A percentile compares a stretch with the other conserved stretches of the same genome.
Evolutionary conservation across 1,284 basidiomycete genomes (phyloP).

Genomic region (Sporisorium exsertum): DNA sequence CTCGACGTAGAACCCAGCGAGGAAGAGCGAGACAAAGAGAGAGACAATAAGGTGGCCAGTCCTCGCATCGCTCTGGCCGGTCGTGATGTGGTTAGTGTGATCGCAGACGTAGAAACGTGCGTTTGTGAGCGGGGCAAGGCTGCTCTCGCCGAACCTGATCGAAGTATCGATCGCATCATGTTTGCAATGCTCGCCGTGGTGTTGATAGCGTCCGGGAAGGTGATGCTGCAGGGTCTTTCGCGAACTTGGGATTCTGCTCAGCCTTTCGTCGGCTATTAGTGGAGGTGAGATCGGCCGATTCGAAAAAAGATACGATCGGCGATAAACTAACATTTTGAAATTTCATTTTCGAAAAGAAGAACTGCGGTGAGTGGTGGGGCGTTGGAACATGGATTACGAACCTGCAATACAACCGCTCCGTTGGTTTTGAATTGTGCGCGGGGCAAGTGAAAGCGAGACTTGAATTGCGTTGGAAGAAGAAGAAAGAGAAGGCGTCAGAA

Average conservation of each 20-base stretch:
- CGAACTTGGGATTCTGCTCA: slow-evolving; percentile 6
- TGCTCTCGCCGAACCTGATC: slow-evolving; percentile 11
- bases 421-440: slow-evolving; percentile 2
- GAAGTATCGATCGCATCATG: slow-evolving; percentile 21
- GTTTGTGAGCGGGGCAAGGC: slow-evolving; percentile 7
- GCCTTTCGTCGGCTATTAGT: slow-evolving; percentile 10
- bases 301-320: neutral
- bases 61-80: neutral
- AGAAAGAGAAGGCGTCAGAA: slow-evolving; percentile 7
- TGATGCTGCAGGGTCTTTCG: slow-evolving; percentile 17
- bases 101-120: slow-evolving; percentile 11
- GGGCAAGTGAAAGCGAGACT: slow-evolving; percentile 1
- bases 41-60: slow-evolving; percentile 4
- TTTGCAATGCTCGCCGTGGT: neutral
- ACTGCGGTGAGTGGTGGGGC: slow-evolving; percentile 24
- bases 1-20: neutral
- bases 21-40: slow-evolving; percentile 4
- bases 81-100: slow-evolving; percentile 2
- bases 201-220: slow-evolving; percentile 9
- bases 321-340: slow-evolving; percentile 11
- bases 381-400: neutral
- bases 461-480: slow-evolving; percentile 14
- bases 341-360: neutral
- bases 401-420: neutral
- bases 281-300: slow-evolving; percentile 26